These are phyloP conservation scores for Penicillium cinerascens DNA, from an alignment of 495 filamentous ascomycete genomes.

Conservation along the genomic window DNA sequence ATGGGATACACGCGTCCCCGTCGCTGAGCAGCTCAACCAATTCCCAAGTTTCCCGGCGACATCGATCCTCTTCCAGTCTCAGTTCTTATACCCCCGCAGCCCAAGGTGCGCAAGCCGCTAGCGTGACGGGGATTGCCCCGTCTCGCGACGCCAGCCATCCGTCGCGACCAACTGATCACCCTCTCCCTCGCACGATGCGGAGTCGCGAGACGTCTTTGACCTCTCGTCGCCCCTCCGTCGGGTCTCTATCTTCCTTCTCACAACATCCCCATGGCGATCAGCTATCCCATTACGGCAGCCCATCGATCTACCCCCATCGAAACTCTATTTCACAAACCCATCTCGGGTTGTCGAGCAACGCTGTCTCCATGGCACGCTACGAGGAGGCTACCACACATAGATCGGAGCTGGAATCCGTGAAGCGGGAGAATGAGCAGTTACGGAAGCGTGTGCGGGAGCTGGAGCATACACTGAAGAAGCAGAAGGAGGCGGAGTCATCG, in stretches of 20 bases:
- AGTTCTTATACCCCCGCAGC: slow-evolving; percentile 49
- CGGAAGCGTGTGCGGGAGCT: slow-evolving; percentile 70
- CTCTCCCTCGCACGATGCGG: slow-evolving; percentile 21
- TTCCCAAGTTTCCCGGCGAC: slow-evolving; percentile 56
- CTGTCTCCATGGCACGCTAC: slow-evolving; percentile 42
- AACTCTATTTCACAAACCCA: slow-evolving; percentile 30
- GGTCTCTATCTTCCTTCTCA: slow-evolving; percentile 32
- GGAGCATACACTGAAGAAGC: slow-evolving; percentile 47
- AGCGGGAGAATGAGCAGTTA: slow-evolving; percentile 76
- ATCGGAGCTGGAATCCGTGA: slow-evolving; percentile 67
- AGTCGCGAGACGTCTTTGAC: slow-evolving; percentile 44
- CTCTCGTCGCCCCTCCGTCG: slow-evolving; percentile 41
- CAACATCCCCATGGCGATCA: slow-evolving; percentile 31
- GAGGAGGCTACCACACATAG: slow-evolving; percentile 69
- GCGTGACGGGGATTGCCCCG: slow-evolving; percentile 47
- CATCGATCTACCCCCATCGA: slow-evolving; percentile 29
- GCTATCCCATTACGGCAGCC: slow-evolving; percentile 24
- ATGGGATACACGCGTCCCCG: slow-evolving; percentile 43
- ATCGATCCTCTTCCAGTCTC: slow-evolving; percentile 62
- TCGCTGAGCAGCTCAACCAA: slow-evolving; percentile 48
- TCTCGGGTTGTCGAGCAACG: slow-evolving; percentile 20
- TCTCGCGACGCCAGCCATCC: slow-evolving; percentile 35
- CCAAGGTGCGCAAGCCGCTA: slow-evolving; percentile 42
- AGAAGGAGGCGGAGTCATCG: slow-evolving; percentile 9
- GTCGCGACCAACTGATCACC: slow-evolving; percentile 22